Conservation (phyloP, 176 grass and related monocot genomes). For the Typha latifolia region DNA sequence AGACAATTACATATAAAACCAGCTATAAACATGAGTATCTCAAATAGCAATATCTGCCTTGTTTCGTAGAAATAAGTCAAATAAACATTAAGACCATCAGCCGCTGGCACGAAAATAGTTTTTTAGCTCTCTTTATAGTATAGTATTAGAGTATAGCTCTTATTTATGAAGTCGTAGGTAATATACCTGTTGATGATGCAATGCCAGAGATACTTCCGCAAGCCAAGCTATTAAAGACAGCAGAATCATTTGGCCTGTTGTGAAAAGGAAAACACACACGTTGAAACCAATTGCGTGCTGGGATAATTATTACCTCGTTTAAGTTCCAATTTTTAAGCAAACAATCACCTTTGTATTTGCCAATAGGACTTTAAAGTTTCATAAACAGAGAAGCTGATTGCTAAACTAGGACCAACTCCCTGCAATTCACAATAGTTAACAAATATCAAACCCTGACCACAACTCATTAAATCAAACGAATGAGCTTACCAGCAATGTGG, state of each 20-base stretch:
- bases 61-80: too few relatives aligned
- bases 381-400: conserved; percentile 86
- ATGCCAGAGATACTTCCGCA: conserved; percentile 90
- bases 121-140: too few relatives aligned
- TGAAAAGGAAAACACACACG: conserved; percentile 20
- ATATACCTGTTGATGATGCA: conserved; percentile 79
- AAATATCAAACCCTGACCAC: not conserved
- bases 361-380: conserved; percentile 78
- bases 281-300: not conserved
- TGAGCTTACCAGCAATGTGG: conserved; percentile 63
- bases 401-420: conserved; percentile 90
- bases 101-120: too few relatives aligned
- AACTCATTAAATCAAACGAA: not conserved
- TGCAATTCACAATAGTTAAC: conserved; percentile 25
- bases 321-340: not conserved
- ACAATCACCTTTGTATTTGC: conserved; percentile 62
- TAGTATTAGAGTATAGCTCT: too few relatives aligned
- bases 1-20: too few relatives aligned
- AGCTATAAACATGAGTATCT: too few relatives aligned
- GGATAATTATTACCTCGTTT: too few relatives aligned
- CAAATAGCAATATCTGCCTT: too few relatives aligned
- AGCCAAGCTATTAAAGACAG: conserved; percentile 56
- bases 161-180: not conserved
- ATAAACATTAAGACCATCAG: too few relatives aligned
- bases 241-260: conserved; percentile 71